Evolutionary conservation across 441 rosid species (phyloP), one percentile per base, ranked within the genome.

Genomic region (Corymbia calophylla): DNA sequence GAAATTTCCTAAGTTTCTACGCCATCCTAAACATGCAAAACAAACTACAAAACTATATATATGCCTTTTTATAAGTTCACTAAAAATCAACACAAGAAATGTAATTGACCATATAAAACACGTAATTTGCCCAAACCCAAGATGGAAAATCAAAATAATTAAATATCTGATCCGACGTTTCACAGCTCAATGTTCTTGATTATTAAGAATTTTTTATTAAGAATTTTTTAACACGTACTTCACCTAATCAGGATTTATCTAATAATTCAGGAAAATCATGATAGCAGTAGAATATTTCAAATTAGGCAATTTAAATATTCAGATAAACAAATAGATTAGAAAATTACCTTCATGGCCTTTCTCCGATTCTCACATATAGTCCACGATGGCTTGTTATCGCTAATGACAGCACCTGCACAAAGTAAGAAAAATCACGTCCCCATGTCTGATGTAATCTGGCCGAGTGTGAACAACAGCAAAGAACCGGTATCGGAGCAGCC

Each of bases 271-370:
- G 0, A 56, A 56, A 56, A 58, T 58, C 62, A 58, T 58, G 62
- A 9, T 58, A 23, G 62, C 29, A 0, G 62, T 29, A 0, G 62
- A 25, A 58, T 58, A 23, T 58, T 58, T 0, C 29, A 56, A 56
- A 56, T 56, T 56, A 23, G 62, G 62, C 62, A 23, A 58, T 58
- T 58, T 58, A 58, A 58, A 23, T 58, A 58, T 58, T 58, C 62
- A 4, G 62, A 58, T 39, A 39, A 39, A 39, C 5, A 39, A 39
- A 39, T 39, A 39, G 62, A 58, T 23, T 58, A 58, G 62, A 29
- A 58, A 58, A 58, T 58, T 23, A 58, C 62, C 29, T 23, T 25
- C 29, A 58, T 58, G 62, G 14, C 9, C 29, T 58, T 58, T 58
- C 29, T 58, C 29, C 62, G 14, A 29, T 58, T 58, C 14, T 4